Percentiles rank a stretch among this genome's conserved stretches.
These are phyloP conservation scores for Collybia sordida DNA, from an alignment of 768 basidiomycete genomes.

Conservation along the genomic window DNA sequence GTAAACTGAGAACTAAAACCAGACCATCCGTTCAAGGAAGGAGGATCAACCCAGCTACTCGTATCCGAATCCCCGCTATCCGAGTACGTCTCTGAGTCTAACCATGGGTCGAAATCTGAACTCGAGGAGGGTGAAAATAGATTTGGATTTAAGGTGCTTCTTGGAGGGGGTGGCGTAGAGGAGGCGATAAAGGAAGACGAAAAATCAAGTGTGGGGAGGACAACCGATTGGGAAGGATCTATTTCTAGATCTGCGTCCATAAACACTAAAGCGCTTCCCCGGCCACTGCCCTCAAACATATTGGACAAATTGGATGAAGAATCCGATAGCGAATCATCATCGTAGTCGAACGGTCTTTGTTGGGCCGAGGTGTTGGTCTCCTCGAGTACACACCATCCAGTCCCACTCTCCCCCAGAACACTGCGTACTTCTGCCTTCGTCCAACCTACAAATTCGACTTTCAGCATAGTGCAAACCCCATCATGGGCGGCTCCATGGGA, in stretches of 20 bases:
- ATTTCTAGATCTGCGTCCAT: constrained; percentile 21
- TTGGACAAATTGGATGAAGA: constrained; percentile 28
- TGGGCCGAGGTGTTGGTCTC: constrained; percentile 35
- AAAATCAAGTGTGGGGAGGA: constrained; percentile 78
- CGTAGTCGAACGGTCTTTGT: constrained; percentile 22
- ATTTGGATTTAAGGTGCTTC: constrained; percentile 6
- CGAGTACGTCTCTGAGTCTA: constrained; percentile 18
- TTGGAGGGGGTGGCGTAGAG: constrained; percentile 8
- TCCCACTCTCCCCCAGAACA: constrained; percentile 69
- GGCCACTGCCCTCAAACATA: constrained; percentile 12
- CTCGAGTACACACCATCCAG: constrained; percentile 75
- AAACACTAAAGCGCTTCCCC: constrained; percentile 10
- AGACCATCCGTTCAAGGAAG: constrained; percentile 33
- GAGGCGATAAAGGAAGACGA: constrained; percentile 46
- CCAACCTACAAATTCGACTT: constrained; percentile 77
- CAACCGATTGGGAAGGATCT: constrained; percentile 66
- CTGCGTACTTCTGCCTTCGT: constrained; percentile 59
- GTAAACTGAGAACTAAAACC: constrained; percentile 41
- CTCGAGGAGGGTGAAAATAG: constrained; percentile 15
- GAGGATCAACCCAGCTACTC: constrained; percentile 24
- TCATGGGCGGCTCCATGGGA: constrained; percentile 38
- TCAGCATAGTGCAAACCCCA: constrained; percentile 64
- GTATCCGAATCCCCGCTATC: constrained; percentile 13
- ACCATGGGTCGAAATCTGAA: constrained; percentile 32
- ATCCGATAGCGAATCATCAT: constrained; percentile 29